Percentiles rank a stretch among this genome's conserved stretches.
Evolutionary conservation across 768 basidiomycete species (phyloP).

Genomic region (Tylopilus vinaceipallidus): DNA sequence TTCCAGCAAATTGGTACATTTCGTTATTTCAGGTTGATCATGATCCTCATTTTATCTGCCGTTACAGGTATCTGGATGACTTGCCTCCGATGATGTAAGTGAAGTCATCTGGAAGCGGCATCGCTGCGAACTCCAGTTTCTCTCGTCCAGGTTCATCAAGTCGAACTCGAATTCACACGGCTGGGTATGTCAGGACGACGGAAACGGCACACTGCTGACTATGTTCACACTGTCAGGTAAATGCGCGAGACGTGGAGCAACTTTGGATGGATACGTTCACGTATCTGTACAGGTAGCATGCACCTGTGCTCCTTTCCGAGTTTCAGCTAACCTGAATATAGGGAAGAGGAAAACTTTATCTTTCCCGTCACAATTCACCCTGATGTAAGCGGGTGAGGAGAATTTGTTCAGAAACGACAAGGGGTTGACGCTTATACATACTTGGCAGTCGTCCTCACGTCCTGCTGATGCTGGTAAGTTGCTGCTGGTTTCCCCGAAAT

Average conservation of each 20-base stretch:
- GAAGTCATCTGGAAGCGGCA: not conserved
- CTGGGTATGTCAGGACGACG: conserved; percentile 43
- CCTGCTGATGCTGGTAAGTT: conserved; percentile 63
- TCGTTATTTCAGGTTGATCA: not conserved
- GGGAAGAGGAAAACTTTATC: conserved; percentile 64
- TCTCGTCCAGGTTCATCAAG: conserved; percentile 60
- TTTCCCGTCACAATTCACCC: conserved; percentile 80
- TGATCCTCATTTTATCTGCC: not conserved
- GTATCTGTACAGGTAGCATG: conserved; percentile 55
- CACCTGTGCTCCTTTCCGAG: not conserved
- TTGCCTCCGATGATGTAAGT: conserved; percentile 70
- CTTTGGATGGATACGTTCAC: conserved; percentile 76
- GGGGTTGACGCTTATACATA: conserved; percentile 1
- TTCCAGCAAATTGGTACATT: conserved; percentile 70
- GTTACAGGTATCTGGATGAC: conserved; percentile 64
- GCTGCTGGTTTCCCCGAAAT: not conserved
- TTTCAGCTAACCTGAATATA: conserved; percentile 20
- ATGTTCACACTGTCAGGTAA: conserved; percentile 43
- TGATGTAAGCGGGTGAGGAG: conserved; percentile 63
- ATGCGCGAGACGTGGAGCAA: conserved; percentile 60
- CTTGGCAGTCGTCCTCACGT: conserved; percentile 59
- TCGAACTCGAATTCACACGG: conserved; percentile 67
- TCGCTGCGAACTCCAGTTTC: not conserved
- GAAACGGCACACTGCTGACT: not conserved
- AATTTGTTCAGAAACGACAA: not conserved